Conservation (phyloP, 1,284 basidiomycete genomes). For the Pyrrhoderma lamaoense region DNA sequence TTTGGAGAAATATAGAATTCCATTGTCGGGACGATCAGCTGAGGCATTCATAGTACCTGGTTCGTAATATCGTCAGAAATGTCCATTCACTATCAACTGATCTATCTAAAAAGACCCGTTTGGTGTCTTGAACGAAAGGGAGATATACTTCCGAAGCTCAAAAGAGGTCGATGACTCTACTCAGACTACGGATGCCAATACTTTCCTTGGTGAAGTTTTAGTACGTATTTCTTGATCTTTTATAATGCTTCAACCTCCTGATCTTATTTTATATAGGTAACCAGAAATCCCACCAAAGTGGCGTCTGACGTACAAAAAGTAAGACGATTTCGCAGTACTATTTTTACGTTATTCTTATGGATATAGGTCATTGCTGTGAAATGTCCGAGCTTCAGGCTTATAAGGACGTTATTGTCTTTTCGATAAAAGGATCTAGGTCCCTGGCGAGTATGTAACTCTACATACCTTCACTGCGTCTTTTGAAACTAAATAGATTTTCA, state of each 20-base stretch:
- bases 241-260: background rate
- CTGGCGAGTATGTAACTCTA: slow-evolving; percentile 36
- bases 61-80: slow-evolving; percentile 23
- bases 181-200: slow-evolving; percentile 35
- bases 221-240: slow-evolving; percentile 30
- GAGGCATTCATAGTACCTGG: slow-evolving; percentile 60
- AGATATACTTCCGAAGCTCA: slow-evolving; percentile 48
- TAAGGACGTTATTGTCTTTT: slow-evolving; percentile 50
- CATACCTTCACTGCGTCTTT: background rate
- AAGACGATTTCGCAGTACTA: background rate
- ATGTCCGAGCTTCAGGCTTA: slow-evolving; percentile 37
- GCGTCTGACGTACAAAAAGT: slow-evolving; percentile 60
- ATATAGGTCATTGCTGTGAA: slow-evolving; percentile 48
- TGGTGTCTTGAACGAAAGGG: slow-evolving; percentile 41
- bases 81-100: no score
- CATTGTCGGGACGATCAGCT: slow-evolving; percentile 40
- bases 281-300: slow-evolving; percentile 48
- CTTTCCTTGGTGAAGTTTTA: slow-evolving; percentile 44
- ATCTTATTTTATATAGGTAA: slow-evolving; percentile 32
- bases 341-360: no score
- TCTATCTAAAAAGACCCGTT: slow-evolving; percentile 41
- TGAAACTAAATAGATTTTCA: slow-evolving; percentile 3
- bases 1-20: slow-evolving; percentile 48
- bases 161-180: slow-evolving; percentile 34
- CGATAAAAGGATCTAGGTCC: slow-evolving; percentile 44